phyloP scores from a whole-genome alignment of 306 rosid genomes.

The Benincasa hispida region DNA sequence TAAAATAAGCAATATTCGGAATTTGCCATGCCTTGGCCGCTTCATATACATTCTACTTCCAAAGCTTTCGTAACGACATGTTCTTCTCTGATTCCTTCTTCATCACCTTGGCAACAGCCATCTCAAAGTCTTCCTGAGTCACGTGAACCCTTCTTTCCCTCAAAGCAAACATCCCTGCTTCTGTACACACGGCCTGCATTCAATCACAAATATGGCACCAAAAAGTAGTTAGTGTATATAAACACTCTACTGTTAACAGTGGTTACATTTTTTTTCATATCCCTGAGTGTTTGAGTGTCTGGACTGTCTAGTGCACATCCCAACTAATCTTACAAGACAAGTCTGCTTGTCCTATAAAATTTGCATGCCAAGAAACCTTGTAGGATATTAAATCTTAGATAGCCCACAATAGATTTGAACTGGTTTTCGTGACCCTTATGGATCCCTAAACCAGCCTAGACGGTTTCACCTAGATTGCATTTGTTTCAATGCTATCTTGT shows the following conservation, averaged over 20 bases:
- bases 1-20: not conserved
- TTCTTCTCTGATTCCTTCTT: conserved; percentile 91
- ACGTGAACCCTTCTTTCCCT: conserved; percentile 96
- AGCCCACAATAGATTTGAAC: no score
- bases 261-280: no score
- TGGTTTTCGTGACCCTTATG: no score
- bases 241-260: not conserved
- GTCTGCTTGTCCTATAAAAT: no score
- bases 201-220: not conserved
- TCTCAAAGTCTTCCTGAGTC: conserved; percentile 95
- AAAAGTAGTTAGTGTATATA: not conserved
- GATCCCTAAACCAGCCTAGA: no score
- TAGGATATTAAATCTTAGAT: no score
- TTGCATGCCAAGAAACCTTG: no score
- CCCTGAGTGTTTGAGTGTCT: no score
- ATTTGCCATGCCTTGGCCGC: not conserved
- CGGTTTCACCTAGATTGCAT: not conserved
- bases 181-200: conserved; percentile 95
- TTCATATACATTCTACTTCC: conserved; percentile 39
- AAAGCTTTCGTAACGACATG: conserved; percentile 92
- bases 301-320: no score
- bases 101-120: conserved; percentile 99
- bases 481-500: not conserved
- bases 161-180: conserved; percentile 98
- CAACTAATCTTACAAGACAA: no score